Base-by-base conservation (phyloP, 2,329 filamentous ascomycete genomes). In the Arthrobotrys megalospora region DNA sequence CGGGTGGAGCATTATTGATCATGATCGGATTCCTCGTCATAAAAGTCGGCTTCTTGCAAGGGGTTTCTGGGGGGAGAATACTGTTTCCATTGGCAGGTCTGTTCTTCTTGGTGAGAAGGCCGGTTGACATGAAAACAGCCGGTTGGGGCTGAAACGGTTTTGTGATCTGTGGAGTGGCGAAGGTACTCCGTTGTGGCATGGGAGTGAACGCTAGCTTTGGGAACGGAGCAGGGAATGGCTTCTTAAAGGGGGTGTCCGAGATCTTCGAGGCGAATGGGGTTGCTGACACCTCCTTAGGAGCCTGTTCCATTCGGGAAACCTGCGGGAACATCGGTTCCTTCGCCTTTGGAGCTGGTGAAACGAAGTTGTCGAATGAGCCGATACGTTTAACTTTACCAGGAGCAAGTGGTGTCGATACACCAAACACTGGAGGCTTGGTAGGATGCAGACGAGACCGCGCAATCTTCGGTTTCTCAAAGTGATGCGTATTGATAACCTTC, bases 91-190 rank as follows among this genome's bases (percentile, higher is more conserved):
- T 75, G 28, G 60, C 65, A 6, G 79, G 66, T 6, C 81, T 76
- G 10, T 81, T 81, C 41, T 81, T 81, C 86, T 99, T 99, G 10
- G 96, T 97, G 67, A 99, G 91, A 32, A 99, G 86, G 0, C 95
- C 94, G 0, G 96, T 98, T 0, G 96, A 98, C 87, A 93, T 94
- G 85, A 97, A 97, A 6, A 94, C 94, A 47, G 92, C 90, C 36
- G 92, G 91, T 70, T 92, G 88, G 21, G 94, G 92, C 82, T 91
- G 93, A 6, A 90, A 91, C 63, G 89, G 87, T 84, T 93, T 94
- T 85, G 92, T 96, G 68, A 89, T 89, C 67, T 91, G 88, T 0
- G 93, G 93, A 0, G 93, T 96, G 36, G 91, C 91, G 80, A 93
- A 91, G 21, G 84, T 83, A 3, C 87, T 87, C 83, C 47, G 28